Evolutionary conservation across 257 asterid genomes (phyloP), one percentile per base, ranked within the genome.

Genomic region (Scutellaria baicalensis): DNA sequence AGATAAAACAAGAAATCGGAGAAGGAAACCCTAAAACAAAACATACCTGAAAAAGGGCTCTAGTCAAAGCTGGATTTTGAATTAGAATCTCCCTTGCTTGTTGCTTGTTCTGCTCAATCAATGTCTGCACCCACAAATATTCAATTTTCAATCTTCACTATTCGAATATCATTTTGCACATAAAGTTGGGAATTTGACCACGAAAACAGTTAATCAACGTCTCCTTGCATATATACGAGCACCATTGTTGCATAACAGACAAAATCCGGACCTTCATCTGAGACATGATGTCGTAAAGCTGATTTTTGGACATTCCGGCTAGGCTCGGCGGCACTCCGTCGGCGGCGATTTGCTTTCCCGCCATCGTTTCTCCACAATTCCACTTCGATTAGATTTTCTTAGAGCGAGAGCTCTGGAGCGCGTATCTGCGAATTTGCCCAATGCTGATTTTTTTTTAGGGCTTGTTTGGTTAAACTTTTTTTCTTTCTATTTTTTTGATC

Each of bases 61-160:
- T 86, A 27, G 99, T 88, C 90, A 91, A 60, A 64, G 77, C 84
- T 47, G 99, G 97, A 80, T 89, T 89, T 66, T 94, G 97, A 77
- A 88, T 82, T 49, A 94, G 95, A 82, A 94, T 91, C 77, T 88
- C 88, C 84, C 92, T 88, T 23, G 99, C 97, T 79, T 94, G 99
- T 17, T 89, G 87, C 84, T 81, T 89, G 83, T 94, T 91, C 85
- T 94, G 92, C 75, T 88, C 97, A 68, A 91, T 84, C 79, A 91
- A 80, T 35, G 84, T 59, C 99, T 91, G 84, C 84, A 78, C 8
- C 44, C 52, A 68, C 55, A 39, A 35, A 40, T 65, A 11, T 42
- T 56, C 68, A 59, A 17, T 55, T 36, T 7, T 56, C 21, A 66
- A 38, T 33, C 44, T 59, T 42, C 62, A 82, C 31, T 6, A 12